Percentiles rank a stretch among this genome's conserved stretches.
Conservation (phyloP, 768 basidiomycete genomes). For the Tulasnella calospora region DNA sequence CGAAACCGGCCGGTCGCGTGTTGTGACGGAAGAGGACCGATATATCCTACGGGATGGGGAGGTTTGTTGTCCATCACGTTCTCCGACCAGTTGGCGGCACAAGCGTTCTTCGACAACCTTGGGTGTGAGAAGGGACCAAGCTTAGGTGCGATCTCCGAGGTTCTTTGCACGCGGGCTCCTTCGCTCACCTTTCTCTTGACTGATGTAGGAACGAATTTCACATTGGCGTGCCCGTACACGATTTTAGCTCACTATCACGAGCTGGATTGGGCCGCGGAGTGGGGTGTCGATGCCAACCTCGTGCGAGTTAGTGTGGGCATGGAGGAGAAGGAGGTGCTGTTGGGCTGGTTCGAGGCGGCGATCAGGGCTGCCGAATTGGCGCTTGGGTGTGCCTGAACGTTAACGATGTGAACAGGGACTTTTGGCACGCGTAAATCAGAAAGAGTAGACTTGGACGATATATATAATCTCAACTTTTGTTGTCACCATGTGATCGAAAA, state of each 20-base stretch:
- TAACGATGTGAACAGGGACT: neutral
- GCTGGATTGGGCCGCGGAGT: conserved; percentile 84
- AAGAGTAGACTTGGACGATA: too few relatives aligned
- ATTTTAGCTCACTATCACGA: conserved; percentile 87
- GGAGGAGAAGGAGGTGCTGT: conserved; percentile 60
- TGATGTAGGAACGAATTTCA: conserved; percentile 80
- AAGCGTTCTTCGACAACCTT: conserved; percentile 79
- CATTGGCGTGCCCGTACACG: conserved; percentile 88
- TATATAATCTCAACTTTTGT: too few relatives aligned
- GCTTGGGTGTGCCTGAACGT: neutral
- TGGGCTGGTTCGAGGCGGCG: conserved; percentile 57
- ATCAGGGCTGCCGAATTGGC: conserved; percentile 65
- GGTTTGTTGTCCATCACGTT: conserved; percentile 88
- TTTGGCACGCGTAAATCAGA: too few relatives aligned
- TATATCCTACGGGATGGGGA: conserved; percentile 61
- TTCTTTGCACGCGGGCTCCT: neutral
- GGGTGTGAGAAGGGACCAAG: conserved; percentile 85
- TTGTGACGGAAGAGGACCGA: neutral
- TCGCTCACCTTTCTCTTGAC: conserved; percentile 28
- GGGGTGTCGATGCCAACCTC: conserved; percentile 76
- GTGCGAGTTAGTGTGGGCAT: conserved; percentile 89
- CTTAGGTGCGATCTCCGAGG: conserved; percentile 36
- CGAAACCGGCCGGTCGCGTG: conserved; percentile 41
- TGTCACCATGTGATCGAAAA: too few relatives aligned
- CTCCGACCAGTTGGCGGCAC: conserved; percentile 57